Base-by-base conservation (phyloP, 805 yeast species). In the Torulaspora delbrueckii region DNA sequence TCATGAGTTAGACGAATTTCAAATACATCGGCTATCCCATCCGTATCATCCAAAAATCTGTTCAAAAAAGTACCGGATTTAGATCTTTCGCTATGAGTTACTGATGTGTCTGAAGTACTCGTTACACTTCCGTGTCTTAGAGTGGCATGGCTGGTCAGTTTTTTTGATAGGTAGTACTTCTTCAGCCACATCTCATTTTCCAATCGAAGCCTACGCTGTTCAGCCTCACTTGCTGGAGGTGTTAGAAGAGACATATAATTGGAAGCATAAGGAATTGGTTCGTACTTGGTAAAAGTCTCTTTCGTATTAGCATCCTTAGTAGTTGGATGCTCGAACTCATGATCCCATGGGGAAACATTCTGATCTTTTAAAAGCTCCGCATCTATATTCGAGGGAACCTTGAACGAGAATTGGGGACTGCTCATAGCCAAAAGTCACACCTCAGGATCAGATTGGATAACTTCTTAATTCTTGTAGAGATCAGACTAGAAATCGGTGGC, bases 41-140 rank as follows among this genome's bases (percentile, higher is more conserved):
- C 53, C 8, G 44, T 25, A 37, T 40, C 41, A 34, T 48, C 51
- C 8, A 56, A 18, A 34, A 58, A 55, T 18, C 47, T 43, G 34
- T 57, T 51, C 23, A 54, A 23, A 27, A 51, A 45, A 8, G 48
- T 27, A 22, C 47, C 41, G 5, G 52, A 48, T 32, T 42, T 48
- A 10, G 49, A 46, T 18, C 49, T 50, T 14, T 56, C 58, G 12
- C 43, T 46, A 12, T 42, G 54, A 16, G 45, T 27, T 8, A 42
- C 42, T 2, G 60, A 51, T 5, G 47, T 27, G 23, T 53, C 58
- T 3, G 60, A 53, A 10, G 43, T 14, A 27, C 58, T 54, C 2
- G 50, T 46, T 9, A 54, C 44, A 39, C 60, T 56, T 8, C 55
- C 54, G 14, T 54, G 55, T 34, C 58, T 53, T 26, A 44, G 35